These are phyloP conservation scores for Gamsiella multidivaricata DNA, from an alignment of 192 early-diverging fungal genomes.

Conservation along the genomic window DNA sequence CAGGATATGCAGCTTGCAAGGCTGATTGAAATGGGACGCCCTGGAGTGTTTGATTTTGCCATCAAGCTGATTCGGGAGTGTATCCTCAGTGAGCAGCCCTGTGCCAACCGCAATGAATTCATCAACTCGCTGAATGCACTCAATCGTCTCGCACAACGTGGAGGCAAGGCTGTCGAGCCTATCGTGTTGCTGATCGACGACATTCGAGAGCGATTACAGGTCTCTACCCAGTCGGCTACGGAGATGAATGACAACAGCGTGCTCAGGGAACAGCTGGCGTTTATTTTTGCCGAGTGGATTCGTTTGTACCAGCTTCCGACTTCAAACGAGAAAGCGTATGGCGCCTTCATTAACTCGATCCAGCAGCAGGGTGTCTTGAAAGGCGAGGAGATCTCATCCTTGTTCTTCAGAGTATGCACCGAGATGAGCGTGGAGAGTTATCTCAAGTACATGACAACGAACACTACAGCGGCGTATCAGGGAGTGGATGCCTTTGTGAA, in stretches of 20 bases:
- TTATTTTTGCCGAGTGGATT: conserved; percentile 87
- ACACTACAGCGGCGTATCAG: conserved; percentile 71
- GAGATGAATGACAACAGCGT: conserved; percentile 59
- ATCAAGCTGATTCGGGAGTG: conserved; percentile 78
- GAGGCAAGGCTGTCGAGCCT: conserved; percentile 65
- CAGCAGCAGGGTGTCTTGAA: conserved; percentile 81
- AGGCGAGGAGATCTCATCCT: conserved; percentile 79
- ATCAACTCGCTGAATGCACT: conserved; percentile 80
- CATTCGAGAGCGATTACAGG: conserved; percentile 56
- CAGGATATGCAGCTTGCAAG: conserved; percentile 90
- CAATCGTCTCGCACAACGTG: conserved; percentile 66
- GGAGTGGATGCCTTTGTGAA: conserved; percentile 94
- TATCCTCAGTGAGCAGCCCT: conserved; percentile 67
- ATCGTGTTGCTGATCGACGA: conserved; percentile 65
- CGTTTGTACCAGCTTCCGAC: conserved; percentile 74
- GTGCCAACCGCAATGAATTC: conserved; percentile 67
- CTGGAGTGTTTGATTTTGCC: conserved; percentile 80
- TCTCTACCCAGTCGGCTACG: conserved; percentile 46
- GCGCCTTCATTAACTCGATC: conserved; percentile 75
- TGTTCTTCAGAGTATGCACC: conserved; percentile 92
- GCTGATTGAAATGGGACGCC: conserved; percentile 81
- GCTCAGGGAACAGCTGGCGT: conserved; percentile 69
- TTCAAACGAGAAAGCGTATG: conserved; percentile 76
- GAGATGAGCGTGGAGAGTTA: conserved; percentile 86
- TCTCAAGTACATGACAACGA: conserved; percentile 65